Conservation (phyloP, 148 eudicot genomes). For the Rhododendron mucronatum region DNA sequence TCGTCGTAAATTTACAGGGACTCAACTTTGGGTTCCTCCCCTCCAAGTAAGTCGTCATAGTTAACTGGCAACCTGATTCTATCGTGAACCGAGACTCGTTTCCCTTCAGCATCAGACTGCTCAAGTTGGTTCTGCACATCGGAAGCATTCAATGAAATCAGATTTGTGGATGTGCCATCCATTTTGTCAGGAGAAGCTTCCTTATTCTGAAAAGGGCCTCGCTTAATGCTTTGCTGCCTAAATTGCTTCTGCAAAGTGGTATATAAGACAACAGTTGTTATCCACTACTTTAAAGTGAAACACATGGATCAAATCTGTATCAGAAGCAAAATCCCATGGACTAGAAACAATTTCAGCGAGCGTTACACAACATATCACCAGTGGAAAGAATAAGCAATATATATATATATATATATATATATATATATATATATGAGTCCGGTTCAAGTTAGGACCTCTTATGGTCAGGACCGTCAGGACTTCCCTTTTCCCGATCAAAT, state of each 20-base stretch:
- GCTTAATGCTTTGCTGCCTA: constrained; percentile 27
- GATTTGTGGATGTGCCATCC: constrained; percentile 3
- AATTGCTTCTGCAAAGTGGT: constrained; percentile 57
- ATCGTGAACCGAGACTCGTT: constrained; percentile 43
- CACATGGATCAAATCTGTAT: not conserved
- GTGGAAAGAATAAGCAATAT: not conserved
- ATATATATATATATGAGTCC: no score
- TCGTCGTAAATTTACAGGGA: not conserved
- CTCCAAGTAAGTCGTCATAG: constrained; percentile 64
- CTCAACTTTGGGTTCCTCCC: constrained; percentile 21
- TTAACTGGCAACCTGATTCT: constrained; percentile 64
- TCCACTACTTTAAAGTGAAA: not conserved
- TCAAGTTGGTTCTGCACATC: constrained; percentile 17
- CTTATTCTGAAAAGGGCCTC: constrained; percentile 14
- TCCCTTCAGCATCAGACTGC: constrained; percentile 19
- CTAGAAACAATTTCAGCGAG: not conserved
- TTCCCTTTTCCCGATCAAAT: no score
- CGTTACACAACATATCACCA: not conserved
- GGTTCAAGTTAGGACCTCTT: no score
- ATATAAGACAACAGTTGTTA: not conserved
- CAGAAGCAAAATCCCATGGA: not conserved
- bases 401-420: no score
- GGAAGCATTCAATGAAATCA: constrained; percentile 6
- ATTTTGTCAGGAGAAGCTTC: constrained; percentile 20
- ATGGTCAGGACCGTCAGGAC: no score